A percentile compares a stretch with the other conserved stretches of the same genome.
Conservation (phyloP, 2,329 filamentous ascomycete genomes). For the Diaporthe sp. region DNA sequence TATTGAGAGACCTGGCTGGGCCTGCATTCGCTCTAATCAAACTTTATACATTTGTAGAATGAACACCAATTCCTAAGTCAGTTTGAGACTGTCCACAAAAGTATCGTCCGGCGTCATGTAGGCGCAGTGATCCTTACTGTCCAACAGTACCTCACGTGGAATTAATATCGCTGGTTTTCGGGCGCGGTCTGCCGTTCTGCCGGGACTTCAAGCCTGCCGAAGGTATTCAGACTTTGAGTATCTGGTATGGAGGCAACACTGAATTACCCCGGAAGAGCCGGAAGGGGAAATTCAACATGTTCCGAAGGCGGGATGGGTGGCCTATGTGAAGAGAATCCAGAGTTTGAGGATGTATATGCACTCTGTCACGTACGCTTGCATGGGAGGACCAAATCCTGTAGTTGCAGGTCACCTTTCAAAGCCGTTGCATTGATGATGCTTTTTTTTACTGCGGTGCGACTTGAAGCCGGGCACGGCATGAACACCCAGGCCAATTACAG, state of each 20-base stretch:
- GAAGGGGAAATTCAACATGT: background rate
- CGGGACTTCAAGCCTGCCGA: background rate
- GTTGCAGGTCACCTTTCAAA: background rate
- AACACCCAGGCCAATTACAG: slow-evolving; percentile 7
- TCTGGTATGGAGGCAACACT: background rate
- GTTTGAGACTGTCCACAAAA: background rate
- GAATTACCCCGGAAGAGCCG: background rate
- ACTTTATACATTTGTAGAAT: background rate
- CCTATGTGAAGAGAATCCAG: background rate
- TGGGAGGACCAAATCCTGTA: background rate
- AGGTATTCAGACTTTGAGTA: background rate
- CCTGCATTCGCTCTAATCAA: background rate
- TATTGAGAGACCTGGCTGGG: too few species aligned
- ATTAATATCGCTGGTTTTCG: background rate
- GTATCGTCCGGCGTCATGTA: background rate
- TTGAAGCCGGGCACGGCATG: background rate
- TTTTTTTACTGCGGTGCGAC: background rate
- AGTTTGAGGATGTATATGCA: background rate
- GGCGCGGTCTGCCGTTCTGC: background rate
- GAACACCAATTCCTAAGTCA: too few species aligned
- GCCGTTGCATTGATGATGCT: slow-evolving; percentile 25
- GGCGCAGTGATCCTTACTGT: background rate
- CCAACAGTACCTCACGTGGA: background rate
- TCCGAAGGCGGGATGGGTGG: background rate
- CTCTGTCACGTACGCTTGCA: background rate